phyloP scores from a whole-genome alignment of 345 rosid species.

The Camelina neglecta region DNA sequence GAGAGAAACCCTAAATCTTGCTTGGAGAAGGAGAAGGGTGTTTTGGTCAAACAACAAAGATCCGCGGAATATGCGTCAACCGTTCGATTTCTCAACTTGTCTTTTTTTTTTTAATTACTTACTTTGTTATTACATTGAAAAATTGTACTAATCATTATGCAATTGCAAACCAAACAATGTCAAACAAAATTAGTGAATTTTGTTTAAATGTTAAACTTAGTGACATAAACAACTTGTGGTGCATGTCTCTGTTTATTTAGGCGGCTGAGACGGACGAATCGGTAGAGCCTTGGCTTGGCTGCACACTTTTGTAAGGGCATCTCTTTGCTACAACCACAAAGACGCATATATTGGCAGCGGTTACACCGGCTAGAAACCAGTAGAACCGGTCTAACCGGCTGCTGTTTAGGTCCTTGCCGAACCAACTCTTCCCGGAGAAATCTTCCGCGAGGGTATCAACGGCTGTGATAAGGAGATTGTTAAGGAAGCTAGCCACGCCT shows the following conservation, averaged over 20 bases:
- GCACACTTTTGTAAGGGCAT: constrained; percentile 73
- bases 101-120: too few species aligned
- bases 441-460: constrained; percentile 55
- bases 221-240: neutral
- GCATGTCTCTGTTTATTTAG: neutral
- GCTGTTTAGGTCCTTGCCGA: constrained; percentile 78
- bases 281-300: constrained; percentile 54
- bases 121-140: neutral
- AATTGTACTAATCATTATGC: too few species aligned
- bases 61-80: constrained; percentile 34
- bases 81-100: neutral
- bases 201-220: too few species aligned
- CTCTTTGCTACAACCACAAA: constrained; percentile 62
- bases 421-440: constrained; percentile 57
- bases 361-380: constrained; percentile 65
- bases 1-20: constrained; percentile 43
- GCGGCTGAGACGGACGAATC: constrained; percentile 48
- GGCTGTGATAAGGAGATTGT: constrained; percentile 69
- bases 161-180: too few species aligned
- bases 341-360: constrained; percentile 51
- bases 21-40: constrained; percentile 37
- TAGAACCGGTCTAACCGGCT: constrained; percentile 82
- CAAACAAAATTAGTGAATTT: too few species aligned
- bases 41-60: constrained; percentile 3
- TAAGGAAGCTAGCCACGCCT: constrained; percentile 76